These are phyloP conservation scores for Athelia sp. DNA, from an alignment of 1,284 basidiomycete species.

Conservation along the genomic window DNA sequence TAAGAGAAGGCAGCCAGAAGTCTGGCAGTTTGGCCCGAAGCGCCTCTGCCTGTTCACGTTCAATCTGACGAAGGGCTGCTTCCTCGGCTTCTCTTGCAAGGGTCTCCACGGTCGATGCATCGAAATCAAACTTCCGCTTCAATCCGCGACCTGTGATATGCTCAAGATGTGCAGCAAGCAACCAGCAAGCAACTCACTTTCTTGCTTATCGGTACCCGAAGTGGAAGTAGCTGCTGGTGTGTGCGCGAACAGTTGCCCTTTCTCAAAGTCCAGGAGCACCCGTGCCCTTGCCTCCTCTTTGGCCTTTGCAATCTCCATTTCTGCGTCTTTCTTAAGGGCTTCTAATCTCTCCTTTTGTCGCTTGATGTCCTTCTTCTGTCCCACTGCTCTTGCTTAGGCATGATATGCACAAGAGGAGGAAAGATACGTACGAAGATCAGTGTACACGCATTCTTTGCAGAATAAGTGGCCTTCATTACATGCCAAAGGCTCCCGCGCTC, in stretches of 20 bases:
- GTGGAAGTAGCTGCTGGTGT: conserved; percentile 34
- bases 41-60: conserved; percentile 80
- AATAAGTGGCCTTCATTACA: conserved; percentile 85
- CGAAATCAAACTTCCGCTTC: conserved; percentile 78
- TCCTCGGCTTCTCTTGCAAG: conserved; percentile 80
- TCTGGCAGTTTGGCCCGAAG: conserved; percentile 86
- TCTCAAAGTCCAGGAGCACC: conserved; percentile 84
- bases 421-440: conserved; percentile 59
- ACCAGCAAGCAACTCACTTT: conserved; percentile 23
- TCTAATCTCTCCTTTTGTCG: conserved; percentile 76
- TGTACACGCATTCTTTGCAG: conserved; percentile 85
- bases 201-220: conserved; percentile 28
- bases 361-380: conserved; percentile 90
- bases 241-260: conserved; percentile 57
- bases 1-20: conserved; percentile 90
- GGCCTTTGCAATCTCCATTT: conserved; percentile 63
- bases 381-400: conserved; percentile 39
- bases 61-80: conserved; percentile 74
- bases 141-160: conserved; percentile 42
- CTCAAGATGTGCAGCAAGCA: conserved; percentile 1
- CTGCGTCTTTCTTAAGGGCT: conserved; percentile 67
- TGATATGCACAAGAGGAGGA: conserved; percentile 2
- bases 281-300: conserved; percentile 75
- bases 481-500: conserved; percentile 73
- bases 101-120: conserved; percentile 62